A percentile compares a stretch with the other conserved stretches of the same genome.
These are phyloP conservation scores for Lentinula detonsa DNA, from an alignment of 768 basidiomycete genomes.

Conservation along the genomic window DNA sequence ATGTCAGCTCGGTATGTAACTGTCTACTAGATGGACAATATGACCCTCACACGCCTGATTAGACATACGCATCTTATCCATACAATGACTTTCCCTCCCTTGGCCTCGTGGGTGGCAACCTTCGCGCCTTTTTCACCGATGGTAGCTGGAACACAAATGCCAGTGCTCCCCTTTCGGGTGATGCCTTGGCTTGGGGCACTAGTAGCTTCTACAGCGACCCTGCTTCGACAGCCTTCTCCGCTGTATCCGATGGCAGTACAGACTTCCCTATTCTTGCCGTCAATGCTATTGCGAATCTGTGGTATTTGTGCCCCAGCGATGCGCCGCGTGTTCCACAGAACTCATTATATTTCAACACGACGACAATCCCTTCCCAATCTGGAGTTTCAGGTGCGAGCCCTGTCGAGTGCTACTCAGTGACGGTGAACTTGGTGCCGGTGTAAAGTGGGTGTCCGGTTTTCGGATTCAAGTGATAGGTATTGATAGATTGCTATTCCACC, in stretches of 20 bases:
- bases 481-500: no score
- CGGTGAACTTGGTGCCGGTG: neutral
- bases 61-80: constrained; percentile 46
- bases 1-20: constrained; percentile 37
- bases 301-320: constrained; percentile 31
- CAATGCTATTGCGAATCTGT: constrained; percentile 23
- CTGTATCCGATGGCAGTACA: constrained; percentile 14
- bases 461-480: neutral
- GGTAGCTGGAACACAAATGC: constrained; percentile 34
- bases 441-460: neutral
- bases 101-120: constrained; percentile 27
- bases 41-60: neutral
- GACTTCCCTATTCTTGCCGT: constrained; percentile 24
- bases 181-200: constrained; percentile 29
- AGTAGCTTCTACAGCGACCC: constrained; percentile 22
- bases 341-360: neutral
- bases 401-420: neutral
- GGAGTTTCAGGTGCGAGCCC: neutral
- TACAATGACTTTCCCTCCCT: constrained; percentile 42
- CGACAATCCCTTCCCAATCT: neutral
- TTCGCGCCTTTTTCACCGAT: constrained; percentile 29
- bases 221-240: constrained; percentile 31
- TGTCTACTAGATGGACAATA: neutral
- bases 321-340: neutral
- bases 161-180: constrained; percentile 25